phyloP scores from a whole-genome alignment of 2,329 filamentous ascomycete species.

The Tolypocladium capitatum region DNA sequence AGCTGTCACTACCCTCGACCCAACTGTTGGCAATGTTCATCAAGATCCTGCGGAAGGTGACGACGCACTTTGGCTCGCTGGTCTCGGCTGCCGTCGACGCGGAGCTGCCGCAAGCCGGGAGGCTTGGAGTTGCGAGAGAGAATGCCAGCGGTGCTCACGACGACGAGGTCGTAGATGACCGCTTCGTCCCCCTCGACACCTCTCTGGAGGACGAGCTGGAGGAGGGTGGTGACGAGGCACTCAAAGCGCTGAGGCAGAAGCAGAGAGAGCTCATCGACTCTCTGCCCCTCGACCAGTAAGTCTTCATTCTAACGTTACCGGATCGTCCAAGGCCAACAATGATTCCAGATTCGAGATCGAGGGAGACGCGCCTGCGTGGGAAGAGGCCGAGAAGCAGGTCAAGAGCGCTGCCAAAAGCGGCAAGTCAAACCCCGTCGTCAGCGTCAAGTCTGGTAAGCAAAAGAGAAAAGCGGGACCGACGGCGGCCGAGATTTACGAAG shows the following conservation, averaged over 20 bases:
- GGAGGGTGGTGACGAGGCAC: conserved; percentile 66
- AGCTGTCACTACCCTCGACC: conserved; percentile 58
- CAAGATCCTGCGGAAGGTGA: conserved; percentile 85
- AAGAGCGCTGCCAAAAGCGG: conserved; percentile 39
- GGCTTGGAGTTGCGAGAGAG: conserved; percentile 43
- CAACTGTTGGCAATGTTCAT: conserved; percentile 95
- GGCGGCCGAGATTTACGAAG: conserved; percentile 49
- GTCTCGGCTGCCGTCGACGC: conserved; percentile 62
- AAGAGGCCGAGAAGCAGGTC: conserved; percentile 65
- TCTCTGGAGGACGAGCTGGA: conserved; percentile 70
- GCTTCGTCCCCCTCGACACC: conserved; percentile 57
- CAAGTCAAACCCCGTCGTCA: conserved; percentile 52
- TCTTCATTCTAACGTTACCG: neutral
- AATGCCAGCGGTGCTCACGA: conserved; percentile 54
- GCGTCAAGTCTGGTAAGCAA: conserved; percentile 62
- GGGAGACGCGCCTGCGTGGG: conserved; percentile 47
- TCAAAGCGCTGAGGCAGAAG: conserved; percentile 59
- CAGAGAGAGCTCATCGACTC: conserved; percentile 84
- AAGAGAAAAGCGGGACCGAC: conserved; percentile 60
- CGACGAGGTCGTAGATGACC: conserved; percentile 51
- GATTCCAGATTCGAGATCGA: conserved; percentile 48
- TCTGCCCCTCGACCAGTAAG: conserved; percentile 63
- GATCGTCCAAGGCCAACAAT: conserved; percentile 1
- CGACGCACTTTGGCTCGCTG: conserved; percentile 60
- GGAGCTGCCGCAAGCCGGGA: conserved; percentile 45